Evolutionary conservation across 2,329 filamentous ascomycete species (phyloP).

Genomic region (Aspergillus amoenus): DNA sequence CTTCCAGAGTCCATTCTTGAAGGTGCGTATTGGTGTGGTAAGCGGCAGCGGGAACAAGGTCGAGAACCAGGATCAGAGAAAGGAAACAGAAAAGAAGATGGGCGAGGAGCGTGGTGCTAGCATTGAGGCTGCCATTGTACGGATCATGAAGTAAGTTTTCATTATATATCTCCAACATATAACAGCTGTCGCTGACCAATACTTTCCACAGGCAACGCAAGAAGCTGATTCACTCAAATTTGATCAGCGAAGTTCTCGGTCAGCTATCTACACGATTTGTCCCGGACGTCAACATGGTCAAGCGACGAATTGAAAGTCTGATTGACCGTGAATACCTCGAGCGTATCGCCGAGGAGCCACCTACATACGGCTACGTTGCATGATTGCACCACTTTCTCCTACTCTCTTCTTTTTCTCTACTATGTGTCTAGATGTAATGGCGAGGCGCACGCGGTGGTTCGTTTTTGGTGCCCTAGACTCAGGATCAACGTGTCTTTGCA

Average conservation of each 20-base stretch:
- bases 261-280: slow-evolving; percentile 50
- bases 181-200: not conserved
- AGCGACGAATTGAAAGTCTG: slow-evolving; percentile 53
- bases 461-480: not conserved
- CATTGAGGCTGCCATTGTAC: slow-evolving; percentile 54
- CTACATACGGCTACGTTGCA: slow-evolving; percentile 48
- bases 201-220: slow-evolving; percentile 46
- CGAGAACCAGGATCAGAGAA: slow-evolving; percentile 66
- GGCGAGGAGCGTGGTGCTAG: slow-evolving; percentile 49
- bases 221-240: slow-evolving; percentile 45
- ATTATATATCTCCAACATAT: not conserved
- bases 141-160: slow-evolving; percentile 53
- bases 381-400: slow-evolving; percentile 17
- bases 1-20: slow-evolving; percentile 79
- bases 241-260: slow-evolving; percentile 52
- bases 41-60: slow-evolving; percentile 75
- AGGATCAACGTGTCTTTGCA: not conserved
- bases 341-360: slow-evolving; percentile 42
- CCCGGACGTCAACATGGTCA: slow-evolving; percentile 54
- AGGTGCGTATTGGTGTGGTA: slow-evolving; percentile 86
- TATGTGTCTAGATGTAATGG: not conserved
- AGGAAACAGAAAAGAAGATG: slow-evolving; percentile 51
- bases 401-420: not conserved
- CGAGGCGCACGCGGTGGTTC: not conserved
- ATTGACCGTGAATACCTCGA: slow-evolving; percentile 56